Conservation (phyloP, 1,284 basidiomycete genomes). For the Pascua guehoae region DNA sequence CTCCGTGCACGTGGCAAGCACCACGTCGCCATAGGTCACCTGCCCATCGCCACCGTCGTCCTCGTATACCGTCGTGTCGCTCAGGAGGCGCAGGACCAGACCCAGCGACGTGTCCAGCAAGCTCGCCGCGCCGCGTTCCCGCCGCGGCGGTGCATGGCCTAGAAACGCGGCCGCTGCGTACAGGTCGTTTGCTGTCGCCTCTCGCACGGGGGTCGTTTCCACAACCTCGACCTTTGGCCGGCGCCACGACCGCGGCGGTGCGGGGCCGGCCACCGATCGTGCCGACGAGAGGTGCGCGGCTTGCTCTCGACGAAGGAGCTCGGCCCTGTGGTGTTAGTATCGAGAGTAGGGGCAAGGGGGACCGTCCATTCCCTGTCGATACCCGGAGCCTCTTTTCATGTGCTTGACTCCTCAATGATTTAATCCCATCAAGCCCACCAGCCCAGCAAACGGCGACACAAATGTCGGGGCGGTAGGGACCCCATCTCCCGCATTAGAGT, state of each 20-base stretch:
- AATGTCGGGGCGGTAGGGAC: too few relatives aligned
- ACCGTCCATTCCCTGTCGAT: too few relatives aligned
- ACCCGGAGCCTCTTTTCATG: too few relatives aligned
- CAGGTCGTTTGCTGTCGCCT: background rate
- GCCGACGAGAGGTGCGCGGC: constrained; percentile 27
- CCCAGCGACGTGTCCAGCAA: constrained; percentile 26
- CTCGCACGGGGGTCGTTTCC: background rate
- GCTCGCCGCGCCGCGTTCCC: constrained; percentile 2
- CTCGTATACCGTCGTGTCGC: constrained; percentile 15
- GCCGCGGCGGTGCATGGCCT: background rate
- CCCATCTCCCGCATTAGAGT: too few relatives aligned
- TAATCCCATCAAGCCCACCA: too few relatives aligned
- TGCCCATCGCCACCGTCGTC: constrained; percentile 6
- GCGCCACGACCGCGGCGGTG: constrained; percentile 41
- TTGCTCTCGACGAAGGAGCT: constrained; percentile 30
- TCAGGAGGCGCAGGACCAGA: constrained; percentile 26
- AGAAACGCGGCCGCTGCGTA: constrained; percentile 2
- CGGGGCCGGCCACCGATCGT: constrained; percentile 36
- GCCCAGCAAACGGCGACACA: too few relatives aligned
- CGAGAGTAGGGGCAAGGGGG: too few relatives aligned
- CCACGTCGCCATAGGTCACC: constrained; percentile 21
- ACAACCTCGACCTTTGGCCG: background rate
- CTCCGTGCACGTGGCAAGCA: constrained; percentile 29
- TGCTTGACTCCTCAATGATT: too few relatives aligned
- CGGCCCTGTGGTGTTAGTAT: constrained; percentile 23